These are phyloP conservation scores for Royoungia palumana DNA, from an alignment of 768 basidiomycete species.

Conservation along the genomic window DNA sequence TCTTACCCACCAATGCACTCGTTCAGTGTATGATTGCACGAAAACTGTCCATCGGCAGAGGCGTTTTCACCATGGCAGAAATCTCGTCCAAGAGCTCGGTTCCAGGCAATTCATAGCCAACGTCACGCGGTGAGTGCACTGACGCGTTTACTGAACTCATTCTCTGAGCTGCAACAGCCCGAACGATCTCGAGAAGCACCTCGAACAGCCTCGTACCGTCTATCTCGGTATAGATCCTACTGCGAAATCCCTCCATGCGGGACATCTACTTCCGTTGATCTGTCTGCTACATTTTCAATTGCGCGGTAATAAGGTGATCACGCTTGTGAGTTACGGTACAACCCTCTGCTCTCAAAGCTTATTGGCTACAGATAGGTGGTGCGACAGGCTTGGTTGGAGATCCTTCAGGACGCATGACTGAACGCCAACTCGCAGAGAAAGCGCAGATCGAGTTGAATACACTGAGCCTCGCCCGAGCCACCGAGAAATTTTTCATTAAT, in stretches of 20 bases:
- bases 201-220: conserved; percentile 44
- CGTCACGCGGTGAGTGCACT: conserved; percentile 32
- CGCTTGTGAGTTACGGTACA: conserved; percentile 58
- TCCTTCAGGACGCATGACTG: conserved; percentile 84
- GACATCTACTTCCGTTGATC: conserved; percentile 88
- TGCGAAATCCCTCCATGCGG: conserved; percentile 84
- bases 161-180: conserved; percentile 32
- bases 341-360: not conserved
- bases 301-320: conserved; percentile 78
- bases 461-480: conserved; percentile 52
- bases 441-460: conserved; percentile 67
- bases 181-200: conserved; percentile 40
- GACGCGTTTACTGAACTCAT: not conserved
- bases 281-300: conserved; percentile 84
- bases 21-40: not conserved
- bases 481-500: conserved; percentile 69
- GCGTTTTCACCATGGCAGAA: conserved; percentile 18
- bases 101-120: conserved; percentile 35
- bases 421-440: conserved; percentile 66
- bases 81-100: conserved; percentile 33
- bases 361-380: conserved; percentile 75
- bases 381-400: conserved; percentile 97
- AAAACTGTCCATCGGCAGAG: conserved; percentile 6
- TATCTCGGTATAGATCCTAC: conserved; percentile 95
- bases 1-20: conserved; percentile 17